Base-by-base conservation (phyloP, 1,139 yeast species). In the Yamadazyma sp. region DNA sequence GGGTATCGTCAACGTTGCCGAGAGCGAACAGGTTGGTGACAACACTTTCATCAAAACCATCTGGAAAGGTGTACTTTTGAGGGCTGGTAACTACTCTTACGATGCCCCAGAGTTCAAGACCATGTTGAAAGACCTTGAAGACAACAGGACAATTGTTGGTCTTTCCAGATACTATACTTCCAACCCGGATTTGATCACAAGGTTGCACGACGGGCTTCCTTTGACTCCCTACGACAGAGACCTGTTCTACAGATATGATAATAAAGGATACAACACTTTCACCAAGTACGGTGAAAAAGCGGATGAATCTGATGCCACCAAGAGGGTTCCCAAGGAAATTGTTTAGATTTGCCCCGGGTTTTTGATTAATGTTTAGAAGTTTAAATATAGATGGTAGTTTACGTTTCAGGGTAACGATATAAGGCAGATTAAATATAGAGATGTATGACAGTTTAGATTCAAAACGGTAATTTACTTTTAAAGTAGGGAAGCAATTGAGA, bases 121-220 rank as follows among this genome's bases (percentile, higher is more conserved):
- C 8, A 32, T 42, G n/a, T 22, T 33, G 11, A 55, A 58, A 55
- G 73, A 47, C 68, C 76, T 24, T 10, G 55, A 54, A 4, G 27
- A 24, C 11, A n/a, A 10, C 27, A 24, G 27, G 11, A 24, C 27
- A 3, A 50, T 73, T 43, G 58, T 71, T 46, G 76, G 68, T 5
- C 68, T 66, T 51, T 75, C 75, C 27, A 66, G 81, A 54, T 65
- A 58, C 47, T 77, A 62, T 46, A 69, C 69, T 33, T 61, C 80
- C 5, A 78, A 76, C 57, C 82, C 83, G 2, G 83, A 78, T 57
- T 60, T 78, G 33, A 67, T 65, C 10, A 47, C 62, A 15, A 67
- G 78, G 54, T 55, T 77, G 33, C 63, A 64, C 37, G 61, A 73
- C 29, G 78, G 47, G 5, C 11, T 25, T 20, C 12, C 34, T 16